Evolutionary conservation across 148 eudicot species (phyloP), one percentile per base, ranked within the genome.

Genomic region (Rheum nobile): DNA sequence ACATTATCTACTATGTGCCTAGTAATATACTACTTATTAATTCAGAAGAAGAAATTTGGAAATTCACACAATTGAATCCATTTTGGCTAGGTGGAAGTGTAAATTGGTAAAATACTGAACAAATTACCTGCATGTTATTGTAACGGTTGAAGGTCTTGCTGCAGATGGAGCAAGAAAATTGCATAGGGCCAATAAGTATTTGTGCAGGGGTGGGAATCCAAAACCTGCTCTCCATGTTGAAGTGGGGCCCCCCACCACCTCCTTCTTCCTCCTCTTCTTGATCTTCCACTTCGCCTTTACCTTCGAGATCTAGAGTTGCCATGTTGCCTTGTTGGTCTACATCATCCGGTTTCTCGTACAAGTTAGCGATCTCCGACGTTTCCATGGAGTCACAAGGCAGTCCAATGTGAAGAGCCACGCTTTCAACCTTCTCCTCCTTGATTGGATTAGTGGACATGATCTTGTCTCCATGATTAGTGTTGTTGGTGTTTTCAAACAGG

Each of bases 141-240:
- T 87, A 85, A 61, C 91, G 81, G 75, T 87, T 87, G 87, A 89
- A 89, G 84, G 87, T 85, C 75, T 89, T 89, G 85, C 71, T 87
- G 67, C 93, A 89, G 75, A 89, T 83, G 38, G 85, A 77, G 82
- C 93, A 89, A 76, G 89, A 74, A 85, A 89, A 89, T 68, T 89
- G 90, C 93, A 89, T 89, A 44, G 93, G 90, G 14, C 93, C 93
- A 59, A 87, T 85, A 26, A 89, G 82, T 68, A 89, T 89, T 74
- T 89, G 93, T 7, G 93, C 79, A 74, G 86, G 85, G 29, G 88
- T 89, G 71, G 93, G 93, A 19, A 89, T 89, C 93, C 93, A 89
- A 80, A 87, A 89, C 78, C 89, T 87, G 47, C 79, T 81, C 67
- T 82, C 79, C 44, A 61, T 71, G 74, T 65, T 65, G 8, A 65